Percentiles rank a stretch among this genome's conserved stretches.
These are phyloP conservation scores for Setaria italica DNA, from an alignment of 202 grass and related monocot species.

Conservation along the genomic window DNA sequence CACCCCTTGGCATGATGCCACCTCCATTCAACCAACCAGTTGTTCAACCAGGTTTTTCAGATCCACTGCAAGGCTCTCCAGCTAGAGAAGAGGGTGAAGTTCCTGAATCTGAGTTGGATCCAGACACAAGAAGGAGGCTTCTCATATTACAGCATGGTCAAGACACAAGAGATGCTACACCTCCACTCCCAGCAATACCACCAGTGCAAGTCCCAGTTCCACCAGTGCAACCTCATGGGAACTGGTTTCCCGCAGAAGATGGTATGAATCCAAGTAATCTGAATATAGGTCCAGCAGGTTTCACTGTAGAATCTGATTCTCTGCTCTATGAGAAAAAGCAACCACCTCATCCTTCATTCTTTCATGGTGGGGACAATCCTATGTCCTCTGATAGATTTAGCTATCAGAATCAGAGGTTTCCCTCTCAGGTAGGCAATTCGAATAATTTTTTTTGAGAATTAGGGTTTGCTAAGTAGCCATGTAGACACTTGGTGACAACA, in stretches of 20 bases:
- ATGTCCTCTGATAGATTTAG: constrained; percentile 66
- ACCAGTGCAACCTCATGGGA: constrained; percentile 72
- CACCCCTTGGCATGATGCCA: constrained; percentile 53
- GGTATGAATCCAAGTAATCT: constrained; percentile 62
- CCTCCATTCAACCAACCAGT: constrained; percentile 63
- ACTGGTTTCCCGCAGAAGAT: constrained; percentile 72
- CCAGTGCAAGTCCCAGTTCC: constrained; percentile 63
- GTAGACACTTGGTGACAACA: constrained; percentile 31
- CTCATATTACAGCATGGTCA: constrained; percentile 99
- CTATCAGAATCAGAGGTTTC: constrained; percentile 75
- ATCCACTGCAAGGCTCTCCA: constrained; percentile 78
- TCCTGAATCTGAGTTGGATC: constrained; percentile 95
- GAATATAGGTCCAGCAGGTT: constrained; percentile 56
- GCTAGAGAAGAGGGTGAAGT: constrained; percentile 98
- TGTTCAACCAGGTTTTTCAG: constrained; percentile 58
- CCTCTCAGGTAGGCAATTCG: constrained; percentile 62
- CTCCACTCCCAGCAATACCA: constrained; percentile 64
- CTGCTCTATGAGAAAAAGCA: constrained; percentile 60
- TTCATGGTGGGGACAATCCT: constrained; percentile 60
- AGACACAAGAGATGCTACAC: constrained; percentile 81
- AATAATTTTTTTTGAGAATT: neutral
- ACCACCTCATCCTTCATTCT: constrained; percentile 54
- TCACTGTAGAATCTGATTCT: constrained; percentile 60
- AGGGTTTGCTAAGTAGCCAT: constrained; percentile 26
- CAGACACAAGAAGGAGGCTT: constrained; percentile 95